Percentiles rank a stretch among this genome's conserved stretches.
Conservation (phyloP, 768 basidiomycete genomes). For the Leccinum fibrillosum region DNA sequence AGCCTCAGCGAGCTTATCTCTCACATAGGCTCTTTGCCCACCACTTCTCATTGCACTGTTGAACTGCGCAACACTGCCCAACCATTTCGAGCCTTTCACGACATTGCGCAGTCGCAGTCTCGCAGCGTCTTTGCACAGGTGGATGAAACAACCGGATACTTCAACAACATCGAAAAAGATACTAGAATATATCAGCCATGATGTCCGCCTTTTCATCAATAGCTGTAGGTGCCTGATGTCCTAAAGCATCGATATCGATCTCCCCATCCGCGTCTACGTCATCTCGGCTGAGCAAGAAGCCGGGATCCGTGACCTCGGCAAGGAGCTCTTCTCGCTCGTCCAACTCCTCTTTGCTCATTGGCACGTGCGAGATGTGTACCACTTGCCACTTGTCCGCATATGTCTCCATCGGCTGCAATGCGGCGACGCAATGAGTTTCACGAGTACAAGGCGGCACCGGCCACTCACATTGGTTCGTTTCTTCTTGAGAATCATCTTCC, state of each 20-base stretch:
- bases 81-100: neutral
- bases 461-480: slow-evolving; percentile 70
- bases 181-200: slow-evolving; percentile 34
- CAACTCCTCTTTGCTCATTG: slow-evolving; percentile 71
- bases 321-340: slow-evolving; percentile 76
- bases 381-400: slow-evolving; percentile 83
- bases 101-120: neutral
- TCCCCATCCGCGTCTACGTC: slow-evolving; percentile 64
- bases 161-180: neutral
- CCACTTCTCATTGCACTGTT: neutral
- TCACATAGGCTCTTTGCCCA: neutral
- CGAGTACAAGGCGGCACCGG: neutral
- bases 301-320: slow-evolving; percentile 73
- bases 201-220: slow-evolving; percentile 43
- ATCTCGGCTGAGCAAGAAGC: slow-evolving; percentile 45
- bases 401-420: slow-evolving; percentile 57
- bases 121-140: neutral
- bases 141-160: neutral
- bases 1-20: neutral
- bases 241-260: slow-evolving; percentile 51
- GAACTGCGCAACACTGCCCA: neutral
- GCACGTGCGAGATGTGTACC: slow-evolving; percentile 66
- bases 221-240: slow-evolving; percentile 48
- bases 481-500: slow-evolving; percentile 85
- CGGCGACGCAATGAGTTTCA: neutral